Base-by-base conservation (phyloP, 768 basidiomycete species). In the Lactifluus volemus region DNA sequence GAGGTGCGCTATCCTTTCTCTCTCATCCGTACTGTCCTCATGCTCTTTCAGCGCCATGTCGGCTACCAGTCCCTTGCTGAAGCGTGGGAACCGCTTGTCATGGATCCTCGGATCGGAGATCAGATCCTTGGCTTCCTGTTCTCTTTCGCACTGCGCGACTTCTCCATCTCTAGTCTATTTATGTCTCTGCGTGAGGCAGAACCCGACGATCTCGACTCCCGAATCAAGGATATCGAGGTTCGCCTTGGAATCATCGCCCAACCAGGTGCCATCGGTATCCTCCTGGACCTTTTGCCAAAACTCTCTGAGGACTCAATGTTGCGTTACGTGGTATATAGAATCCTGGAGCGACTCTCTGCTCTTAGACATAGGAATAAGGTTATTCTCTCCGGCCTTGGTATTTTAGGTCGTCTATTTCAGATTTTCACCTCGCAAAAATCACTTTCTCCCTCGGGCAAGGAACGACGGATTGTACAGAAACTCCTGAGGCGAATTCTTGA, bases 341-440 rank as follows among this genome's bases (percentile, higher is more conserved):
- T 88, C 11, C 72, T 89, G 54, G 90, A 91, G 60, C 74, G 80
- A 3, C 74, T 92, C 3, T 78, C 81, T 5, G 74, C 74, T 7
- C 74, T 78, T 34, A 83, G 77, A 60, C 90, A 91, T 70, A 76
- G 85, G 39, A 92, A 92, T 67, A 83, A 83, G 21, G 85, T 83
- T 10, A 73, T 87, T 10, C 73, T 92, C 49, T 84, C 82, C 67
- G 82, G 76, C 64, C 70, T 84, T 15, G 81, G 81, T 7, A 71
- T 90, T 7, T 76, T 84, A 32, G 70, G 74, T 2, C 76, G 80
- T 10, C 74, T 87, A 1, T 82, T 88, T 55, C 68, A 73, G 25
- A 73, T 77, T 21, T 82, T 84, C 67, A 75, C 70, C 58, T 64
- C 65, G 50, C 68, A 71, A 21, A 66, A 65, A 54, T 65, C 52